Evolutionary conservation across 1,284 basidiomycete genomes (phyloP).

Genomic region (Coniferiporia sulphurascens): DNA sequence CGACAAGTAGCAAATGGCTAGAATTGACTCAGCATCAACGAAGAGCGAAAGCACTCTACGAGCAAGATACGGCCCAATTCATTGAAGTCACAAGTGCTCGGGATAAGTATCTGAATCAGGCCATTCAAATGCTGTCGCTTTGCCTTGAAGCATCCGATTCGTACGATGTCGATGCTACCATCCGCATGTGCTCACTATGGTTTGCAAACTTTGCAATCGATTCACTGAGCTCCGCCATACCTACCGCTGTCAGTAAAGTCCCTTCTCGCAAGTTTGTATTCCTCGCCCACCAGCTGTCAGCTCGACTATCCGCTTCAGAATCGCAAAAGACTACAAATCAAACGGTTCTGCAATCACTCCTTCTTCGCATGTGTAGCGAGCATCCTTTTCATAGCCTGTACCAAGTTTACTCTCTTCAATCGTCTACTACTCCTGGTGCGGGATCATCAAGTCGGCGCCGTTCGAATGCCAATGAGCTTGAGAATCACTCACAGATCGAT

Average conservation of each 20-base stretch:
- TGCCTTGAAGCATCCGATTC: conserved; percentile 66
- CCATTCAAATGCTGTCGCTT: conserved; percentile 80
- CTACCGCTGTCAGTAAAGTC: conserved; percentile 51
- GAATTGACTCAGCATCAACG: conserved; percentile 30
- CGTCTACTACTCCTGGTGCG: conserved; percentile 26
- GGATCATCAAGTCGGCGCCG: conserved; percentile 15
- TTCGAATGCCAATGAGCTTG: conserved; percentile 31
- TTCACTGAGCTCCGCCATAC: conserved; percentile 49
- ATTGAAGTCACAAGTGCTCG: conserved; percentile 55
- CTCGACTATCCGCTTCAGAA: conserved; percentile 60
- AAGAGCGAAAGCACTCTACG: conserved; percentile 38
- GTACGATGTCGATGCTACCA: conserved; percentile 74
- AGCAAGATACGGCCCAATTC: conserved; percentile 59
- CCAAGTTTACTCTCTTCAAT: conserved; percentile 75
- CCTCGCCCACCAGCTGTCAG: conserved; percentile 88
- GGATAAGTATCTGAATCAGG: conserved; percentile 64
- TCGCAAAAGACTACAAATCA: conserved; percentile 47
- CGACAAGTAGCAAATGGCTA: conserved; percentile 23
- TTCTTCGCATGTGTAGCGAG: conserved; percentile 77
- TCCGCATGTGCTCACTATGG: conserved; percentile 89
- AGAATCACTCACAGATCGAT: conserved; percentile 39
- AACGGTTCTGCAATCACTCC: conserved; percentile 55
- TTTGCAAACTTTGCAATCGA: conserved; percentile 73
- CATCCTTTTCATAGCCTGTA: conserved; percentile 95
- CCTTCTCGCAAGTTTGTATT: conserved; percentile 89